phyloP scores from a whole-genome alignment of 2,329 filamentous ascomycete species.

The Aspergillus terreus region DNA sequence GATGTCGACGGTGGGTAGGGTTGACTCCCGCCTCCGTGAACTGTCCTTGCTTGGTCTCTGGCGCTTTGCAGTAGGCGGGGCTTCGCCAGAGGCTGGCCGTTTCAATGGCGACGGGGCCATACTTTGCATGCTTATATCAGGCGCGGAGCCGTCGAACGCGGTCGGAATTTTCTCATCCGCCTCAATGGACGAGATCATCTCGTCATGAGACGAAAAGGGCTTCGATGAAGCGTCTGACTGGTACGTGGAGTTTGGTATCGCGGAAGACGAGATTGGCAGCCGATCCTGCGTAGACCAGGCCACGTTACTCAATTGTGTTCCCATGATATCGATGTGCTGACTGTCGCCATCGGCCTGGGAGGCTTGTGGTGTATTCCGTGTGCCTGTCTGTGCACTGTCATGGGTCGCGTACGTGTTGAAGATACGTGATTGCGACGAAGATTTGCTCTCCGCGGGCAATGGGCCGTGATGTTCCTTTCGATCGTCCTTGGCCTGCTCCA shows the following conservation, averaged over 20 bases:
- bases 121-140: constrained; percentile 4
- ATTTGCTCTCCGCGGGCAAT: constrained; percentile 23
- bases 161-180: constrained; percentile 5
- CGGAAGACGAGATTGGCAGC: constrained; percentile 14
- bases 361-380: constrained; percentile 13
- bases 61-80: constrained; percentile 14
- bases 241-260: constrained; percentile 7
- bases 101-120: constrained; percentile 9
- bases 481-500: neutral
- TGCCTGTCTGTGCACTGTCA: constrained; percentile 14
- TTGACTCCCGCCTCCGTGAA: neutral
- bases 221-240: constrained; percentile 14
- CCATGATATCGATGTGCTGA: constrained; percentile 14
- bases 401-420: constrained; percentile 30
- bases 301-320: constrained; percentile 20
- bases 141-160: neutral
- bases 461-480: constrained; percentile 3
- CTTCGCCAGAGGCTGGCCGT: constrained; percentile 12
- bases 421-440: constrained; percentile 33
- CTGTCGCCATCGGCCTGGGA: constrained; percentile 4
- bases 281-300: constrained; percentile 13
- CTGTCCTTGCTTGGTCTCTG: neutral
- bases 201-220: constrained; percentile 19
- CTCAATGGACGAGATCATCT: constrained; percentile 11
- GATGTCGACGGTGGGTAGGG: constrained; percentile 9